Base-by-base conservation (phyloP, 2,329 filamentous ascomycete species). In the Diplodia mutila region DNA sequence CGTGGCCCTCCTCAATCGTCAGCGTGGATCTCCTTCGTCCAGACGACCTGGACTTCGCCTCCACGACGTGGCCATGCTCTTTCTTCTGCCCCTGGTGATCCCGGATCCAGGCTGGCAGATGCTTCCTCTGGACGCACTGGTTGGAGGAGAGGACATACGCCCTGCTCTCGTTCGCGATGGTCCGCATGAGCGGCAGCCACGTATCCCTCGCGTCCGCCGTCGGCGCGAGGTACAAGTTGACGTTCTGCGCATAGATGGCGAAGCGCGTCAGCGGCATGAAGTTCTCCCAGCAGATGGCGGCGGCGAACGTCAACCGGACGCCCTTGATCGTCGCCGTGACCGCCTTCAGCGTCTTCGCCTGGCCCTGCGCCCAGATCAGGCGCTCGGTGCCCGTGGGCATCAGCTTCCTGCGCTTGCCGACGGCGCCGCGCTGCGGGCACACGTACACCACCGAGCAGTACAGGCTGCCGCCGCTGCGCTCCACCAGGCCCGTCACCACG, bases 201-300 rank as follows among this genome's bases (percentile, higher is more conserved):
- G 91, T 89, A 73, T 94, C 91, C 69, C 94, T 85, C 23, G 85
- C 87, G 80, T 97, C 94, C 1, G 94, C 94, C 0, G 94, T 97
- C 0, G 94, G 94, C 0, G 94, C 93, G 1, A 97, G 87, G 79
- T 94, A 97, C 14, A 97, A 81, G 77, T 97, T 97, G 74, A 97
- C 89, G 75, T 97, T 97, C 78, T 97, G 94, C 2, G 88, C 86
- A 78, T 97, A 98, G 46, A 97, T 84, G 18, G 88, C 86, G 76
- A 97, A 91, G 21, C 94, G 87, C 8, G 97, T 83, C 21, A 97
- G 82, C 0, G 94, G 94, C 93, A 97, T 97, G 81, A 94, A 97
- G 78, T 92, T 97, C 79, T 98, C 94, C 94, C 94, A 97, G 83
- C 94, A 97, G 71, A 98, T 96, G 3, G 93, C 94, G 3, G 91